A percentile compares a stretch with the other conserved stretches of the same genome.
phyloP scores from a whole-genome alignment of 202 grass and related monocot species.

The Panicum virgatum region DNA sequence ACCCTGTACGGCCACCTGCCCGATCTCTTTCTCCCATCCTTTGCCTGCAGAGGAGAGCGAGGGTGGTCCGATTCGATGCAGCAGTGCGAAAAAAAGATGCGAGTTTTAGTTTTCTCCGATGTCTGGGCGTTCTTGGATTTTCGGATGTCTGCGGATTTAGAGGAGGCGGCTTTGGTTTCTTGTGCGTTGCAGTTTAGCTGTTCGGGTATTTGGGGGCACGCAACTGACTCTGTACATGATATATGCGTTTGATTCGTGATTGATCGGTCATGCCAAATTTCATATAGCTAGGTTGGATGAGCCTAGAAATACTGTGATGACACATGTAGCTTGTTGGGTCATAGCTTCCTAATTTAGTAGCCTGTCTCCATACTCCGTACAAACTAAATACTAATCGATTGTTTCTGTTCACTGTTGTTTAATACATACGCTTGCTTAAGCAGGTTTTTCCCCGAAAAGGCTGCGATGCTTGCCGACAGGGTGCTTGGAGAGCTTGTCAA shows the following conservation, averaged over 20 bases:
- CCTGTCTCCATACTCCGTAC: background rate
- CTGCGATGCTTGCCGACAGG: constrained; percentile 65
- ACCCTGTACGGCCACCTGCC: constrained; percentile 45
- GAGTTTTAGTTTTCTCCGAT: background rate
- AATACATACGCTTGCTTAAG: background rate
- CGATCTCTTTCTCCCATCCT: background rate
- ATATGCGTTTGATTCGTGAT: background rate
- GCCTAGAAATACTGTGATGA: background rate
- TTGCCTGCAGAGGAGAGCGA: no score
- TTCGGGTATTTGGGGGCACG: background rate
- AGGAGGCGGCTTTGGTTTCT: background rate
- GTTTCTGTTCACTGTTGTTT: constrained; percentile 20
- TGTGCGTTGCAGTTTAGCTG: background rate
- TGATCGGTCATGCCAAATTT: background rate
- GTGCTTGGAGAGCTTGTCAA: constrained; percentile 78
- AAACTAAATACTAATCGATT: background rate
- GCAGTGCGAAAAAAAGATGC: background rate
- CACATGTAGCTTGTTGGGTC: background rate
- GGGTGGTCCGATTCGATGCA: background rate
- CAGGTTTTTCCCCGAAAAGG: constrained; percentile 93
- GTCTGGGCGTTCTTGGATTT: background rate
- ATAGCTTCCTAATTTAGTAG: background rate
- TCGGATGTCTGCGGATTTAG: background rate
- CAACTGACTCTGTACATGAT: background rate
- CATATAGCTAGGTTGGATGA: background rate